These are phyloP conservation scores for Trichoderma semiorbis DNA, from an alignment of 2,329 filamentous ascomycete species.

Conservation along the genomic window DNA sequence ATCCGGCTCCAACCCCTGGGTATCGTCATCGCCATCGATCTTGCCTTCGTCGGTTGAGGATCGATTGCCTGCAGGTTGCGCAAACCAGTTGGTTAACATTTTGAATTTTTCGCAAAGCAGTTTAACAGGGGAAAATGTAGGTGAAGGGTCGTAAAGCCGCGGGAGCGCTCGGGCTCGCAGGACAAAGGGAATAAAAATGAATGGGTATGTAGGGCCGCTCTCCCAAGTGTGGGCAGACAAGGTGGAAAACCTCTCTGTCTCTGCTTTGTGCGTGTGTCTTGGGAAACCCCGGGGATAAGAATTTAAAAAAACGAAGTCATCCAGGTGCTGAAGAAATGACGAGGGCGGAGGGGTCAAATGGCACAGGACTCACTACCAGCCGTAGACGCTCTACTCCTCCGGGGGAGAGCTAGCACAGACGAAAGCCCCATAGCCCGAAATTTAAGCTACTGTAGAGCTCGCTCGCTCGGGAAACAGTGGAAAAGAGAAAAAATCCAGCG, in stretches of 20 bases:
- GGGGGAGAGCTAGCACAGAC: slow-evolving; percentile 16
- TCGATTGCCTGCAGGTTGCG: slow-evolving; percentile 41
- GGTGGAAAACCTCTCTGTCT: not conserved
- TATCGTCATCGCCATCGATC: slow-evolving; percentile 60
- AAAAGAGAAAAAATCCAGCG: not conserved
- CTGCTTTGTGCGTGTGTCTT: not conserved
- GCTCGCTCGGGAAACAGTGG: not conserved
- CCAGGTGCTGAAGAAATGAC: slow-evolving; percentile 2
- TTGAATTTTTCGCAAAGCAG: slow-evolving; percentile 16
- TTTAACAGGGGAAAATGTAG: not conserved
- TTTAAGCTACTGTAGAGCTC: slow-evolving; percentile 1
- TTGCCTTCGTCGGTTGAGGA: slow-evolving; percentile 57
- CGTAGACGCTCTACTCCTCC: slow-evolving; percentile 18
- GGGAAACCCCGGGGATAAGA: not conserved
- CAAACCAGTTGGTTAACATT: slow-evolving; percentile 45
- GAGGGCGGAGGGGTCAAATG: slow-evolving; percentile 5
- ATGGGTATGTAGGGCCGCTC: slow-evolving; percentile 1
- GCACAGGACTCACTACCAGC: slow-evolving; percentile 10
- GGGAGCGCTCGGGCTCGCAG: not conserved
- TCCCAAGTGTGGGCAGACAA: not conserved
- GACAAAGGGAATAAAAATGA: not conserved
- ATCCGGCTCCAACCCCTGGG: slow-evolving; percentile 80
- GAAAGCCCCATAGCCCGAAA: slow-evolving; percentile 16
- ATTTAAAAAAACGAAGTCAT: not conserved
- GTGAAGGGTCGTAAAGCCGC: not conserved